Evolutionary conservation across 768 basidiomycete species (phyloP), one percentile per base, ranked within the genome.

Genomic region (Naganishia onofrii): DNA sequence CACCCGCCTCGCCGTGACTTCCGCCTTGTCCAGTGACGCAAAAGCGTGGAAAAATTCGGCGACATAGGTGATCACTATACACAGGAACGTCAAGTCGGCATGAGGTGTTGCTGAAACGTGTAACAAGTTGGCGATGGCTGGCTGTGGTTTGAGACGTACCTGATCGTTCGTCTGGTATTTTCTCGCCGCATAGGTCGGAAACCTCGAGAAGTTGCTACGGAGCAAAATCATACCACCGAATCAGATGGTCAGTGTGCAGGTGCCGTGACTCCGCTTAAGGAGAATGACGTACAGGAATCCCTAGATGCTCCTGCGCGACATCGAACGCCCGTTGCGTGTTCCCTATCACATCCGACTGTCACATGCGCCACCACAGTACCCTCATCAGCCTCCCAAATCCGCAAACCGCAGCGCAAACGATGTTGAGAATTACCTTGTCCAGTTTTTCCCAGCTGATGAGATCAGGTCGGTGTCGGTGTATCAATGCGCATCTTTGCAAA

Each of bases 41-140:
- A 99, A 99, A 0, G 95, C 94, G 78, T 98, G 96, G 85, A 99
- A 99, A 82, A 86, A 98, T 75, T 91, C 91, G 38, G 96, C 96
- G 55, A 99, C 90, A 74, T 97, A 98, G 5, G 93, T 97, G 92
- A 97, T 97, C 13, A 97, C 91, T 70, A 38, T 19, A 2, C 36
- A 36, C 58, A 42, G 17, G n/a, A 53, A 23, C 21, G 29, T 10
- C 42, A 56, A 32, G 10, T 52, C 32, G 31, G 36, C 1, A 15
- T 36, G 19, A 36, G 54, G 23, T n/a, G 44, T 9, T 19, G 6
- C 8, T 42, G 15, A 42, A 17, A 8, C 15, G 7, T 42, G 9
- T 42, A 15, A 2, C 9, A 8, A 42, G 42, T 42, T 10, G 8
- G 13, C 42, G 42, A 17, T 8, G 15, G 7, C 13, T 8, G 42